phyloP scores from a whole-genome alignment of 345 rosid genomes.

The Syzygium oleosum region DNA sequence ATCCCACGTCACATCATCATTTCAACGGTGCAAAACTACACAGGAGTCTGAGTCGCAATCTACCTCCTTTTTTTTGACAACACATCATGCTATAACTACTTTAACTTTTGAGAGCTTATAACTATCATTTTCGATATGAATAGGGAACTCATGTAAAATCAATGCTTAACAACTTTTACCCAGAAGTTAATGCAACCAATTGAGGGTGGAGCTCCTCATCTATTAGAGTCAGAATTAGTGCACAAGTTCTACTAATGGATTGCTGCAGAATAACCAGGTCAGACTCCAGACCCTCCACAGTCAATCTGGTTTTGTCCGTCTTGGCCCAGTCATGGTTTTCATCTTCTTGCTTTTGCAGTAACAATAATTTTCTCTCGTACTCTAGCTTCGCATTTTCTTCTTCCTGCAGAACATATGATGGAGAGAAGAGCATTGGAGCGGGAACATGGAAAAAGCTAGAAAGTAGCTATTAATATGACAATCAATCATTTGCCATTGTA shows the following conservation, averaged over 20 bases:
- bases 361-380: constrained; percentile 48
- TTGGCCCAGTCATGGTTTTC: constrained; percentile 46
- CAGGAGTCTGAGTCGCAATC: not conserved
- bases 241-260: constrained; percentile 49
- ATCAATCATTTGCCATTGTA: not conserved
- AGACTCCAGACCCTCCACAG: constrained; percentile 50
- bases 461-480: not conserved
- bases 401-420: constrained; percentile 31
- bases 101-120: not conserved
- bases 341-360: constrained; percentile 62
- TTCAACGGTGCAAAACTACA: not conserved
- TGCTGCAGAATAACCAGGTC: constrained; percentile 40
- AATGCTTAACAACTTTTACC: constrained; percentile 38
- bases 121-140: not conserved
- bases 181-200: constrained; percentile 59
- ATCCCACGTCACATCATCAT: not conserved
- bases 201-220: constrained; percentile 85
- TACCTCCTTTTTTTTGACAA: not conserved
- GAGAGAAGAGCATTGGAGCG: not conserved
- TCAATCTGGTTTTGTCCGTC: constrained; percentile 50
- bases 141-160: not conserved
- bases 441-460: not conserved
- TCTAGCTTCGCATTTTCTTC: constrained; percentile 70
- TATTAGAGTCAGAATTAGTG: constrained; percentile 41
- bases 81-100: not conserved